A percentile compares a stretch with the other conserved stretches of the same genome.
These are phyloP conservation scores for Zymoseptoria ardabiliae DNA, from an alignment of 2,329 filamentous ascomycete species.

Conservation along the genomic window DNA sequence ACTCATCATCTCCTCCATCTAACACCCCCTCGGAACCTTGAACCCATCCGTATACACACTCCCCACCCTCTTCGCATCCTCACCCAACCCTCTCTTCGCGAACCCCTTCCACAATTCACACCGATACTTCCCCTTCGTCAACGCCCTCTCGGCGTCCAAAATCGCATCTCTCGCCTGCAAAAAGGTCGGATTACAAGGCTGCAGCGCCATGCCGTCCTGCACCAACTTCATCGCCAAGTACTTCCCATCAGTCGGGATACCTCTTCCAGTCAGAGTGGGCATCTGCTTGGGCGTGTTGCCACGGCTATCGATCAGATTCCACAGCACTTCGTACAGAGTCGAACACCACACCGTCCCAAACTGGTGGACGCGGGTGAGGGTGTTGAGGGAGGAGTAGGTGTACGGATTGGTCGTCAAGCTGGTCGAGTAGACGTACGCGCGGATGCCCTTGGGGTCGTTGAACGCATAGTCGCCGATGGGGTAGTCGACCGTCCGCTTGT, in stretches of 20 bases:
- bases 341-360: constrained; percentile 49
- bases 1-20: neutral
- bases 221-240: constrained; percentile 49
- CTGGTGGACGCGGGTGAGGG: constrained; percentile 36
- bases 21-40: constrained; percentile 9
- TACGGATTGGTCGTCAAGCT: constrained; percentile 43
- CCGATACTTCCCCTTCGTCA: constrained; percentile 45
- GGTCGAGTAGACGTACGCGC: constrained; percentile 47
- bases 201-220: constrained; percentile 46
- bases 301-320: constrained; percentile 52
- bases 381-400: constrained; percentile 42
- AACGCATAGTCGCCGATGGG: constrained; percentile 46
- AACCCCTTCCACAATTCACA: constrained; percentile 51
- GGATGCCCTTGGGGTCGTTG: constrained; percentile 41
- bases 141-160: constrained; percentile 46
- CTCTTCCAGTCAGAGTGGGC: constrained; percentile 37
- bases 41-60: constrained; percentile 10
- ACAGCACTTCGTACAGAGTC: constrained; percentile 46
- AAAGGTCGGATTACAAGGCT: constrained; percentile 51
- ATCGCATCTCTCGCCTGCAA: constrained; percentile 49
- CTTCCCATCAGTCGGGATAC: constrained; percentile 47
- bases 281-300: constrained; percentile 41
- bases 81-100: constrained; percentile 50
- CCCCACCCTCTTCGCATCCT: constrained; percentile 3
- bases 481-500: constrained; percentile 43